Evolutionary conservation across 495 filamentous ascomycete genomes (phyloP).

Genomic region (Podospora tetraspora): DNA sequence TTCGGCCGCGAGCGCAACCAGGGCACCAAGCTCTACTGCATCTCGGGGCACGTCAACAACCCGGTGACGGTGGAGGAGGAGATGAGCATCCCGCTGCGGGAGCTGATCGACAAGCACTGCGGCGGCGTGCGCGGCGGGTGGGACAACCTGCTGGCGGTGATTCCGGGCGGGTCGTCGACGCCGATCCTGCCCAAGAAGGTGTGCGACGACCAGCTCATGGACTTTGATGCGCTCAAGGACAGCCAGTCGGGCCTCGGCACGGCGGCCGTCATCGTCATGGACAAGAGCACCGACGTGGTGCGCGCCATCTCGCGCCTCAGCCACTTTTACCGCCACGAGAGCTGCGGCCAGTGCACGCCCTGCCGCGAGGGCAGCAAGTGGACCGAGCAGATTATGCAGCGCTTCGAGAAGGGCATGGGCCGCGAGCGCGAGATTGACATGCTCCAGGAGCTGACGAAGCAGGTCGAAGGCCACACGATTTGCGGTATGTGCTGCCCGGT

Average conservation of each 20-base stretch:
- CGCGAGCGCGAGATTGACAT: constrained; percentile 94
- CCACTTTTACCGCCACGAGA: constrained; percentile 97
- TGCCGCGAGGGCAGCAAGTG: constrained; percentile 97
- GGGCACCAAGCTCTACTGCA: constrained; percentile 97
- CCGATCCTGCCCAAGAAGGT: constrained; percentile 83
- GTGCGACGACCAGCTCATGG: constrained; percentile 95
- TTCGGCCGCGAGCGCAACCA: constrained; percentile 94
- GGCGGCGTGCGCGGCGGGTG: constrained; percentile 94
- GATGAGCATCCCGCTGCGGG: constrained; percentile 91
- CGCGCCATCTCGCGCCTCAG: constrained; percentile 86
- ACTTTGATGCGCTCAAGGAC: constrained; percentile 98
- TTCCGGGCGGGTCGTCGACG: constrained; percentile 94
- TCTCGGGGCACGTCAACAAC: constrained; percentile 98
- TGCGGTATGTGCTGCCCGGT: constrained; percentile 57
- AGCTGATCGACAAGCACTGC: constrained; percentile 96
- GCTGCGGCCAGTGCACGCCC: constrained; percentile 95
- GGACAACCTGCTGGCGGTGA: constrained; percentile 94
- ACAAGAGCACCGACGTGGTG: constrained; percentile 93
- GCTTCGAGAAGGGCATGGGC: constrained; percentile 85
- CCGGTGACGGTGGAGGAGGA: constrained; percentile 96
- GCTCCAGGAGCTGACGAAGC: constrained; percentile 98
- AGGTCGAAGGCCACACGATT: constrained; percentile 98
- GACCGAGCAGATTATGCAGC: constrained; percentile 97
- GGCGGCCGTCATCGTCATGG: constrained; percentile 98
- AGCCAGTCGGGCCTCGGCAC: constrained; percentile 94